Evolutionary conservation across 2,329 filamentous ascomycete genomes (phyloP), one percentile per base, ranked within the genome.

Genomic region (Bipolaris victoriae): DNA sequence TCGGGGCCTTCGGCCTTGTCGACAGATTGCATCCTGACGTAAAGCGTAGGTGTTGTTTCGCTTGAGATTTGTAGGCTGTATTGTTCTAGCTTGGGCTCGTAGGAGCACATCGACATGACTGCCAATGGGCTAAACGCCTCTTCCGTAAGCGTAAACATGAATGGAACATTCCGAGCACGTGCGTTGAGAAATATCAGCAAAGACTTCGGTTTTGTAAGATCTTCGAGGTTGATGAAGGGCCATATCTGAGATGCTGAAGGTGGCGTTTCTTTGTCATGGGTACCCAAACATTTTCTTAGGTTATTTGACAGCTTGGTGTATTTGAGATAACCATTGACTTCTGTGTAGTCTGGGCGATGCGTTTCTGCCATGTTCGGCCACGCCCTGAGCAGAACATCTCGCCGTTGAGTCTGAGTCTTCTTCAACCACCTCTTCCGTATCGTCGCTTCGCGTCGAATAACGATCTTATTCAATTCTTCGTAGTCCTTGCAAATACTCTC

Each of bases 221-320:
- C 50, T 51, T 60, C 54, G 22, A 51, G 58, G n/a, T 57, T 55
- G 26, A 60, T 57, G 6, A 46, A 44, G 9, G 53, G 54, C 49
- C 53, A 57, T 24, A 46, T 46, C 9, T 35, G 15, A 15, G 16
- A 10, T 18, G 29, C 6, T 10, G 44, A 35, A 5, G 16, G 29
- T 4, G 22, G 20, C 10, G 2, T 7, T 6, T 22, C 4, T 22
- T 22, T 41, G 18, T 47, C 29, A 13, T 2, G 5, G 4, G 36
- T 39, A 39, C 11, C 29, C 7, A 16, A 22, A 5, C 2, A 15
- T 35, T 13, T 18, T n/a, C 7, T 15, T 3, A 13, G 6, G 16
- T n/a, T 7, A 7, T 22, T 22, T 13, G 7, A 11, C 1, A 35
- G 15, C 15, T 7, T 15, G 15, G 15, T 36, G 44, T 31, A 31